These are phyloP conservation scores for Rhodotorula taiwanensis DNA, from an alignment of 768 basidiomycete species.

Conservation along the genomic window DNA sequence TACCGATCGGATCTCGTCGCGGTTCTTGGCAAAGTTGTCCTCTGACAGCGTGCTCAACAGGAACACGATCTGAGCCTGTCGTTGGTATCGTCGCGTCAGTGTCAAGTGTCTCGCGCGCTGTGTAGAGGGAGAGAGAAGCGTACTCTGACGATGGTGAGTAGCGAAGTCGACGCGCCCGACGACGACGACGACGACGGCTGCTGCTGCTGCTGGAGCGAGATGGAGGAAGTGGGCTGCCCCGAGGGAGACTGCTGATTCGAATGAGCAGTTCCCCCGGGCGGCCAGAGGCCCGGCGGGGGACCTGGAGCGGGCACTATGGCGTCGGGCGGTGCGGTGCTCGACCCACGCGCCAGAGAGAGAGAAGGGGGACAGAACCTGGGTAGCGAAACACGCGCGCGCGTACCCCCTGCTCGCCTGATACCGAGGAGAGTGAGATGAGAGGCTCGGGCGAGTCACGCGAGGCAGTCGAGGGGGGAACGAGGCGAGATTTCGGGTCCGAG, in stretches of 20 bases:
- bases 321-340: not conserved
- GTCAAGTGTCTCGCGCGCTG: conserved; percentile 48
- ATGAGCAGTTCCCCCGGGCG: not conserved
- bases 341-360: no score
- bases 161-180: conserved; percentile 2
- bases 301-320: conserved; percentile 5
- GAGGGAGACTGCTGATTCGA: not conserved
- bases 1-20: conserved; percentile 88
- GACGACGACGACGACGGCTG: not conserved
- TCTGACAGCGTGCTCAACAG: conserved; percentile 91
- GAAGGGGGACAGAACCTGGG: no score
- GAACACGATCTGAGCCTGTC: conserved; percentile 72
- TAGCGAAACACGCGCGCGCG: no score
- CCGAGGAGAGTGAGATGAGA: no score
- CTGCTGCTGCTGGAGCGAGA: conserved; percentile 62
- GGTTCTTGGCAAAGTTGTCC: conserved; percentile 91
- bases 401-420: no score
- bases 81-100: not conserved
- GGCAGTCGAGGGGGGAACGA: not conserved
- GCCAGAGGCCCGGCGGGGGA: conserved; percentile 24
- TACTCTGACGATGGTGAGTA: conserved; percentile 19
- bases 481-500: no score
- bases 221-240: not conserved
- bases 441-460: no score
- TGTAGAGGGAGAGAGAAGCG: not conserved